phyloP scores from a whole-genome alignment of 2,329 filamentous ascomycete genomes.

The Arthrinium phaeospermum region DNA sequence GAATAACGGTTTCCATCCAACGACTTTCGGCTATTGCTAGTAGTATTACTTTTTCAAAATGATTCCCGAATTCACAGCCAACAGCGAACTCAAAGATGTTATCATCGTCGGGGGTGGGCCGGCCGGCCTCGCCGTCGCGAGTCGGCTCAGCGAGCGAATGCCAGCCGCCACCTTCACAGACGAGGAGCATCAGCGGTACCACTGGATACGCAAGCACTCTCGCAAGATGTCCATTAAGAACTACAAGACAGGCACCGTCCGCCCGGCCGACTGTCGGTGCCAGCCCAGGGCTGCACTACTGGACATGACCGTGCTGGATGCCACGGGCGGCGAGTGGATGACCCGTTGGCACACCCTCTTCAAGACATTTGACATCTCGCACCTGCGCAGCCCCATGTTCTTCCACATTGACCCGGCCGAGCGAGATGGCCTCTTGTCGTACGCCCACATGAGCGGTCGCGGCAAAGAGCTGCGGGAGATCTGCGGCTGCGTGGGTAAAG shows the following conservation, averaged over 20 bases:
- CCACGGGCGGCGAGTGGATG: constrained; percentile 69
- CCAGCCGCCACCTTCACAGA: constrained; percentile 84
- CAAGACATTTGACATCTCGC: constrained; percentile 69
- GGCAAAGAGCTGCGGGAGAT: constrained; percentile 72
- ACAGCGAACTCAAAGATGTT: constrained; percentile 62
- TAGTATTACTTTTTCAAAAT: constrained; percentile 21
- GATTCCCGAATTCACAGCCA: constrained; percentile 22
- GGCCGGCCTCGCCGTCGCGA: constrained; percentile 75
- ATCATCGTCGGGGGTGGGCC: constrained; percentile 78
- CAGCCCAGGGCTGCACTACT: constrained; percentile 40
- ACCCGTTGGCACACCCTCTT: constrained; percentile 74
- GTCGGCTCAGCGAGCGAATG: constrained; percentile 72
- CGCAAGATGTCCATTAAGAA: constrained; percentile 64
- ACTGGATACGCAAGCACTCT: constrained; percentile 74
- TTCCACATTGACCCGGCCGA: constrained; percentile 82
- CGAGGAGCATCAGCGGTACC: constrained; percentile 80
- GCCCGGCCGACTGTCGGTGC: constrained; percentile 31
- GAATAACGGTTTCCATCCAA: neutral
- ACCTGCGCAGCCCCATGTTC: constrained; percentile 81
- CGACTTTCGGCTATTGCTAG: neutral
- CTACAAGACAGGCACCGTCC: constrained; percentile 46
- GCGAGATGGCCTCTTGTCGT: constrained; percentile 74
- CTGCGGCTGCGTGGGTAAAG: constrained; percentile 76
- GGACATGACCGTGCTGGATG: constrained; percentile 70
- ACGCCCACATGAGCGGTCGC: constrained; percentile 66